A percentile compares a stretch with the other conserved stretches of the same genome.
These are phyloP conservation scores for Dictyostelium capitatum DNA, from an alignment of 78 protist species.

Conservation along the genomic window DNA sequence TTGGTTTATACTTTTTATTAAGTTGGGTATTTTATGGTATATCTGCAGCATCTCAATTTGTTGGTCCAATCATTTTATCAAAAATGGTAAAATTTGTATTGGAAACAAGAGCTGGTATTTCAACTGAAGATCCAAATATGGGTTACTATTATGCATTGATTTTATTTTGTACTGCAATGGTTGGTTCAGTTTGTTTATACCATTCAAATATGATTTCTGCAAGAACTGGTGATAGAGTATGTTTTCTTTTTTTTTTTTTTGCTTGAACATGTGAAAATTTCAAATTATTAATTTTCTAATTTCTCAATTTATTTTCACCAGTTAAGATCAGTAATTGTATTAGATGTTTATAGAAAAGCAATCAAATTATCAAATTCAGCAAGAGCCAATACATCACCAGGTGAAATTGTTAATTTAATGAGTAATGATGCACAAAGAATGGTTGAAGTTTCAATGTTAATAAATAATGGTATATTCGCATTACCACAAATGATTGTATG, in stretches of 20 bases:
- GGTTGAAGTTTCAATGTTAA: constrained; percentile 64
- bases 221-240: constrained; percentile 71
- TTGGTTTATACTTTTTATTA: constrained; percentile 27
- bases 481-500: constrained; percentile 81
- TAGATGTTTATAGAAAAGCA: constrained; percentile 69
- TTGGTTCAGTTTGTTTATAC: constrained; percentile 72
- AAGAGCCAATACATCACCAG: constrained; percentile 62
- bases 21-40: constrained; percentile 59
- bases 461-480: constrained; percentile 88
- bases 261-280: no score
- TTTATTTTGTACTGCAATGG: constrained; percentile 65
- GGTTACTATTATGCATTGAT: constrained; percentile 72
- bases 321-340: constrained; percentile 70
- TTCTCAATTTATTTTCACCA: no score
- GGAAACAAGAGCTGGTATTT: not conserved
- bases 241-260: not conserved
- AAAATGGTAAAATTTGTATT: constrained; percentile 53
- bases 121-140: constrained; percentile 61
- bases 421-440: constrained; percentile 89
- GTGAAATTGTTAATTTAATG: constrained; percentile 91
- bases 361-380: constrained; percentile 34
- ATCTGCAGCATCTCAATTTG: constrained; percentile 62
- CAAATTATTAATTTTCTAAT: no score
- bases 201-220: constrained; percentile 68
- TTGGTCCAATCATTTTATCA: constrained; percentile 50